A percentile compares a stretch with the other conserved stretches of the same genome.
Evolutionary conservation across 106 monocot species (phyloP).

Genomic region (Dendrobium nobile): DNA sequence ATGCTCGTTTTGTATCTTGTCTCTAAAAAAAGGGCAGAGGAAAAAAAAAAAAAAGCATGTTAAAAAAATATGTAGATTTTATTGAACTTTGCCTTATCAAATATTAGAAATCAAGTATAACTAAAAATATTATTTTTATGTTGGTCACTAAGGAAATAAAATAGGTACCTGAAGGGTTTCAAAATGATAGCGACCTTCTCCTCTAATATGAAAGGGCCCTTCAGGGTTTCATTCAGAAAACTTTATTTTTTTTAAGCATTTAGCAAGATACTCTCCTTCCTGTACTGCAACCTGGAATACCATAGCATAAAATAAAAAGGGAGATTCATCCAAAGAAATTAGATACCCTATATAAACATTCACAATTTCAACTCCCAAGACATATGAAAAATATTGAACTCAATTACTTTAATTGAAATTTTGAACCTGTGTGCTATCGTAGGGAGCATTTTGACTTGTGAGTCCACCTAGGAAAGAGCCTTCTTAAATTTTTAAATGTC

Average conservation of each 20-base stretch:
- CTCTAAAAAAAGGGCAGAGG: too few species aligned
- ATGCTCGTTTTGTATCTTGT: too few species aligned
- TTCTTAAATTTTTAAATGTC: slow-evolving; percentile 70
- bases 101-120: too few species aligned
- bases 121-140: too few species aligned
- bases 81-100: too few species aligned
- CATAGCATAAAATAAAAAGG: not conserved
- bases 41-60: too few species aligned
- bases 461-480: slow-evolving; percentile 69
- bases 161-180: slow-evolving; percentile 28
- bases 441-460: slow-evolving; percentile 79
- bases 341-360: not conserved
- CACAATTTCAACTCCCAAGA: too few species aligned
- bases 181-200: slow-evolving; percentile 34
- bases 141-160: not conserved
- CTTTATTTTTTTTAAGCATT: slow-evolving; percentile 36
- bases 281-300: slow-evolving; percentile 37
- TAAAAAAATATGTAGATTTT: too few species aligned
- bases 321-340: not conserved
- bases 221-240: slow-evolving; percentile 9
- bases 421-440: slow-evolving; percentile 81
- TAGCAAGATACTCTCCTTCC: slow-evolving; percentile 46
- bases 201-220: slow-evolving; percentile 32
- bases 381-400: not conserved
- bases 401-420: not conserved